These are phyloP conservation scores for Xylaria palmicola DNA, from an alignment of 495 filamentous ascomycete species.

Conservation along the genomic window DNA sequence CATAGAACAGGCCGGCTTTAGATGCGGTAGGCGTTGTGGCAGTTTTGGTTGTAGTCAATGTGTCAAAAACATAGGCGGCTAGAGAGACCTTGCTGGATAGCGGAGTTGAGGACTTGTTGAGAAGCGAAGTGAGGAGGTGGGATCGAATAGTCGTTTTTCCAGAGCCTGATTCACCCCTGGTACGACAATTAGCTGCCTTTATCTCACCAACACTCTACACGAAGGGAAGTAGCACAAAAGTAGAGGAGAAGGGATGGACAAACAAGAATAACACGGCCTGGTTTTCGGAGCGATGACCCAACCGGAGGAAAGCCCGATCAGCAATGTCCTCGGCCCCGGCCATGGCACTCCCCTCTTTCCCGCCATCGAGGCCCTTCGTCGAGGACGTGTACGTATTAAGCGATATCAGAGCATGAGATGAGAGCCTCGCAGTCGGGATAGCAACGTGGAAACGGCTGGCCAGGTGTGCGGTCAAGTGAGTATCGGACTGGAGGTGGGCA, in stretches of 20 bases:
- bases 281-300: constrained; percentile 89
- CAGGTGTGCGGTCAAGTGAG: constrained; percentile 90
- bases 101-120: constrained; percentile 86
- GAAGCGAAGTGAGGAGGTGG: constrained; percentile 77
- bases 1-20: constrained; percentile 90
- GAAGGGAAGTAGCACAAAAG: no score
- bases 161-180: constrained; percentile 88
- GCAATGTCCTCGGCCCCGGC: constrained; percentile 88
- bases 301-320: constrained; percentile 73
- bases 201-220: not conserved
- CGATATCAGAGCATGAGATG: constrained; percentile 84
- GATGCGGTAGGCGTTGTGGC: constrained; percentile 92
- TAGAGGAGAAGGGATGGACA: constrained; percentile 34
- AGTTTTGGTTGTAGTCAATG: constrained; percentile 96
- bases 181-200: constrained; percentile 24
- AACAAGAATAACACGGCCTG: constrained; percentile 91
- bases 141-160: constrained; percentile 94
- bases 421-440: constrained; percentile 80
- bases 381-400: constrained; percentile 92
- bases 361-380: constrained; percentile 82
- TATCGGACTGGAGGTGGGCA: constrained; percentile 91
- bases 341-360: constrained; percentile 80
- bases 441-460: constrained; percentile 93
- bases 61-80: constrained; percentile 91
- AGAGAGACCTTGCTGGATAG: constrained; percentile 89